Conservation (phyloP, 2,329 filamentous ascomycete species). For the Xylariaceae sp. region DNA sequence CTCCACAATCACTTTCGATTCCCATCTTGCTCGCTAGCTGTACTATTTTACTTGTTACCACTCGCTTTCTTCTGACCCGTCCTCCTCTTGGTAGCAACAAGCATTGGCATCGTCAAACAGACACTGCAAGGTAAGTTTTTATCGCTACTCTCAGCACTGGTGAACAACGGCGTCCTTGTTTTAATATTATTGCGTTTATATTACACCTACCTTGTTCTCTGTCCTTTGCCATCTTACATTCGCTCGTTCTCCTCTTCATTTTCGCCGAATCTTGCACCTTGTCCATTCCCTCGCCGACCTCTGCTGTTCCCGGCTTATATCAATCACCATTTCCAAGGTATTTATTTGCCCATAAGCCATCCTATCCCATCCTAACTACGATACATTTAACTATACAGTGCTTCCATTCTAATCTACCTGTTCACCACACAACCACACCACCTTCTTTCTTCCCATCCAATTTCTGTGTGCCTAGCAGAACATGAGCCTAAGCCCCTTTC, state of each 20-base stretch:
- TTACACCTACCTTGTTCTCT: background rate
- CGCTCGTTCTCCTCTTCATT: background rate
- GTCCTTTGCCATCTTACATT: background rate
- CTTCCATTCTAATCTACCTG: no score
- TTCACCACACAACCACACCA: no score
- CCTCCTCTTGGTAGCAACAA: slow-evolving; percentile 57
- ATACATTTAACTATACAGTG: no score
- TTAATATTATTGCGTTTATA: background rate
- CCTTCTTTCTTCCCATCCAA: no score
- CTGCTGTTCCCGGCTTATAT: no score
- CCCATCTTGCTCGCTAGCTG: slow-evolving; percentile 66
- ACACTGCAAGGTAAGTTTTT: slow-evolving; percentile 25
- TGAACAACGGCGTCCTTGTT: background rate
- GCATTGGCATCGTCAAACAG: slow-evolving; percentile 39
- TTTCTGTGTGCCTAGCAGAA: no score
- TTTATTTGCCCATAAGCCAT: no score
- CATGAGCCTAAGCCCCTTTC: background rate
- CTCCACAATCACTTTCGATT: slow-evolving; percentile 53
- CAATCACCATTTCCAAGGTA: no score
- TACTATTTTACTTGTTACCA: slow-evolving; percentile 63
- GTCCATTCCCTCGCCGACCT: background rate
- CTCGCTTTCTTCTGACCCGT: slow-evolving; percentile 56
- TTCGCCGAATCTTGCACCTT: no score
- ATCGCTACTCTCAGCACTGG: background rate
- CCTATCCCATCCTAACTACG: no score